These are phyloP conservation scores for Nitzschia sp. DNA, from an alignment of 108 stramenopile genomes.

Conservation along the genomic window DNA sequence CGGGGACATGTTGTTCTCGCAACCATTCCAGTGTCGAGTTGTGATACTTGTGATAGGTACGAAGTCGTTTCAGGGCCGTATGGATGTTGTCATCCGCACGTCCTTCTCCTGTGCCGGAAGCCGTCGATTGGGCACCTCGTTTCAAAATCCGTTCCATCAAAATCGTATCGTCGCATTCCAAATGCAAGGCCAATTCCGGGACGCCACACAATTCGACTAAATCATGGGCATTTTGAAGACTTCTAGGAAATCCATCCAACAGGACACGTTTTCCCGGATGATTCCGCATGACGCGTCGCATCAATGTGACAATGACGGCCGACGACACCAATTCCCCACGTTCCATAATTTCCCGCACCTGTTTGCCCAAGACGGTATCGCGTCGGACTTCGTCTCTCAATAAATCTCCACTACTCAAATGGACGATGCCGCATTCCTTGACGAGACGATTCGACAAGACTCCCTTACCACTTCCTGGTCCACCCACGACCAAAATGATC, in stretches of 20 bases:
- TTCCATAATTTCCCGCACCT: conserved; percentile 89
- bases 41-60: conserved; percentile 80
- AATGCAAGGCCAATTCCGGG: conserved; percentile 78
- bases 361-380: conserved; percentile 75
- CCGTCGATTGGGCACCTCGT: conserved; percentile 41
- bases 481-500: conserved; percentile 92
- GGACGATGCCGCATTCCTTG: conserved; percentile 89
- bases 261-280: conserved; percentile 82
- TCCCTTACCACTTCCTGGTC: conserved; percentile 96
- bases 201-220: conserved; percentile 71
- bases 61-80: conserved; percentile 71
- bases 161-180: conserved; percentile 77
- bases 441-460: conserved; percentile 69
- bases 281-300: conserved; percentile 77
- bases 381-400: conserved; percentile 87
- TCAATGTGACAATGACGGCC: conserved; percentile 79
- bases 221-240: conserved; percentile 70
- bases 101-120: background rate
- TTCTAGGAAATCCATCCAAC: conserved; percentile 90
- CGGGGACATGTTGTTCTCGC: conserved; percentile 73
- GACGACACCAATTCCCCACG: conserved; percentile 80
- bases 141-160: conserved; percentile 76
- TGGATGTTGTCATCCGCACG: conserved; percentile 83
- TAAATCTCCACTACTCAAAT: conserved; percentile 93
- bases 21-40: conserved; percentile 73